These are phyloP conservation scores for Blastobotrys raffinosifermentans DNA, from an alignment of 1,139 yeast species.

Conservation along the genomic window DNA sequence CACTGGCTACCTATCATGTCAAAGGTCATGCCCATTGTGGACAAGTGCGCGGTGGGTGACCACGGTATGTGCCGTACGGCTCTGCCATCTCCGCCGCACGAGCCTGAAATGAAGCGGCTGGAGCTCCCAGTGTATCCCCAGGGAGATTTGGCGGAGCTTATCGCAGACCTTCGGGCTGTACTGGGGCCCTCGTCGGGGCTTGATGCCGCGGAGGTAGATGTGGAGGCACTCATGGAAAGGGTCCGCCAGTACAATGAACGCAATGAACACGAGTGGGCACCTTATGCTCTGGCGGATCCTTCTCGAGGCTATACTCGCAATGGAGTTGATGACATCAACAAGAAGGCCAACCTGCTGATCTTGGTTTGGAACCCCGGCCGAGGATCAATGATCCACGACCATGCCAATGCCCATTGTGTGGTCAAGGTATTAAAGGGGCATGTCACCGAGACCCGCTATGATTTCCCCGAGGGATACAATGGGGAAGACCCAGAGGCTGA, in stretches of 20 bases:
- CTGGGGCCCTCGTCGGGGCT: slow-evolving; percentile 38
- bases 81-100: slow-evolving; percentile 6
- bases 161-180: slow-evolving; percentile 31
- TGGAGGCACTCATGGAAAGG: slow-evolving; percentile 39
- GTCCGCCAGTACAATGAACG: slow-evolving; percentile 46
- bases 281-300: slow-evolving; percentile 52
- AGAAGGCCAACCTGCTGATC: slow-evolving; percentile 61
- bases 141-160: too few relatives aligned
- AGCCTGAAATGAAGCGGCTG: slow-evolving; percentile 17
- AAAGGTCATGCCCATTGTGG: too few relatives aligned
- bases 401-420: slow-evolving; percentile 61
- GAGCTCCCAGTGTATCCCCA: too few relatives aligned
- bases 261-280: slow-evolving; percentile 50
- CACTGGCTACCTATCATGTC: too few relatives aligned
- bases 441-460: slow-evolving; percentile 54
- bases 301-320: slow-evolving; percentile 45
- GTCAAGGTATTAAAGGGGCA: slow-evolving; percentile 57
- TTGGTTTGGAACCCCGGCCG: slow-evolving; percentile 71
- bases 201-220: slow-evolving; percentile 48
- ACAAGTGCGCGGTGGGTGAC: too few relatives aligned
- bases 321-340: slow-evolving; percentile 66
- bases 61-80: too few relatives aligned
- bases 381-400: slow-evolving; percentile 67
- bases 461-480: slow-evolving; percentile 39
- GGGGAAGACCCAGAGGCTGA: slow-evolving; percentile 6